Conservation (phyloP, 108 stramenopile genomes). For the Cyclotella baltica region DNA sequence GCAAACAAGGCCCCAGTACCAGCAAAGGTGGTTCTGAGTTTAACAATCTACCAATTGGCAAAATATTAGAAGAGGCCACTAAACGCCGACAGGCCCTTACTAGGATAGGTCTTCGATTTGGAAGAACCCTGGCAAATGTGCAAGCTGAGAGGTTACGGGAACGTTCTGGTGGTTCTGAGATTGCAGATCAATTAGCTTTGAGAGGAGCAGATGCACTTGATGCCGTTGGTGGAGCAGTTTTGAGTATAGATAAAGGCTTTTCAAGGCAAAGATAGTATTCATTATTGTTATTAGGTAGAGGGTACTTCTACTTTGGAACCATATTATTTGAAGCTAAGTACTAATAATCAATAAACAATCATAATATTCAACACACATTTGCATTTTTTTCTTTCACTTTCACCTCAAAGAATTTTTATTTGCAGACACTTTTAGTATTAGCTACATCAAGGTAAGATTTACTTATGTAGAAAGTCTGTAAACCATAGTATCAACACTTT, state of each 20-base stretch:
- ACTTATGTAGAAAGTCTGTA: too few species aligned
- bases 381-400: too few species aligned
- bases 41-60: conserved; percentile 7
- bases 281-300: neutral
- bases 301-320: neutral
- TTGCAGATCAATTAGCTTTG: conserved; percentile 21
- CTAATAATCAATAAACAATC: too few species aligned
- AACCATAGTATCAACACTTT: too few species aligned
- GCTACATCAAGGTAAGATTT: too few species aligned
- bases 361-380: too few species aligned
- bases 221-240: conserved; percentile 15
- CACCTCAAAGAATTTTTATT: too few species aligned
- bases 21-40: too few species aligned
- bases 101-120: conserved; percentile 50
- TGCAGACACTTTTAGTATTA: too few species aligned
- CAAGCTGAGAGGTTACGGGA: conserved; percentile 51
- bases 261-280: neutral
- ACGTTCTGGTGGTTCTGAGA: conserved; percentile 18
- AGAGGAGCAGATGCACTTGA: conserved; percentile 33
- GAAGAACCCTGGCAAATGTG: conserved; percentile 22
- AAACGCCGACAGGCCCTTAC: conserved; percentile 49
- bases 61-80: conserved; percentile 36
- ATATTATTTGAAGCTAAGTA: neutral
- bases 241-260: neutral
- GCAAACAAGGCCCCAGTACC: conserved; percentile 13